Percentiles rank a stretch among this genome's conserved stretches.
Evolutionary conservation across 2,329 filamentous ascomycete species (phyloP).

Genomic region (Pseudogymnoascus sp.): DNA sequence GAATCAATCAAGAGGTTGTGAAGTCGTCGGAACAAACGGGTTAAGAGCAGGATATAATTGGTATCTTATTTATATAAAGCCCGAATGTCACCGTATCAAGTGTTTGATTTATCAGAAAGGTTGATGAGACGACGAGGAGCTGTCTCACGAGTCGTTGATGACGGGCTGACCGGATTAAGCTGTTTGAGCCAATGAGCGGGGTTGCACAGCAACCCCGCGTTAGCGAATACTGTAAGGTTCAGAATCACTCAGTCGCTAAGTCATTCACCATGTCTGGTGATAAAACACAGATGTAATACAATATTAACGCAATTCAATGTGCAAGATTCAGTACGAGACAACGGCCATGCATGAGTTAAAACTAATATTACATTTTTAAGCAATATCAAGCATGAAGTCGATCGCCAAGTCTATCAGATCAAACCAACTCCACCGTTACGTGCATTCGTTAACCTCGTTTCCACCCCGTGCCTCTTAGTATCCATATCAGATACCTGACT

Average conservation of each 20-base stretch:
- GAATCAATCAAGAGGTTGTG: not conserved
- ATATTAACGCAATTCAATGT: not conserved
- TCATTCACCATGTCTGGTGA: not conserved
- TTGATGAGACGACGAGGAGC: not conserved
- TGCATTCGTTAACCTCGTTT: conserved; percentile 15
- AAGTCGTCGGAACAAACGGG: not conserved
- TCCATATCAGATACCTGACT: not conserved
- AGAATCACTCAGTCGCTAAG: not conserved
- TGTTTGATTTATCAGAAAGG: not conserved
- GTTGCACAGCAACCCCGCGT: not conserved
- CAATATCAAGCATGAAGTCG: not conserved
- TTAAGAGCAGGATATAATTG: not conserved
- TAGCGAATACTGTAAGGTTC: not conserved
- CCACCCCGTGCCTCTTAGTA: not conserved
- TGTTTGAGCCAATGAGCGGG: not conserved
- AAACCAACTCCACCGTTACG: not conserved
- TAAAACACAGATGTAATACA: not conserved
- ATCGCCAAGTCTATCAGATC: not conserved
- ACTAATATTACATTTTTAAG: conserved; percentile 1
- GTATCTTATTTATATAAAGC: not conserved
- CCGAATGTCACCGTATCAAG: not conserved
- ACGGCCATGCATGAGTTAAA: not conserved
- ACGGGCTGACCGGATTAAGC: not conserved
- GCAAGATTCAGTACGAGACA: not conserved
- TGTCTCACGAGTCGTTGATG: not conserved